Base-by-base conservation (phyloP, 768 basidiomycete genomes). In the Collybia sordida region DNA sequence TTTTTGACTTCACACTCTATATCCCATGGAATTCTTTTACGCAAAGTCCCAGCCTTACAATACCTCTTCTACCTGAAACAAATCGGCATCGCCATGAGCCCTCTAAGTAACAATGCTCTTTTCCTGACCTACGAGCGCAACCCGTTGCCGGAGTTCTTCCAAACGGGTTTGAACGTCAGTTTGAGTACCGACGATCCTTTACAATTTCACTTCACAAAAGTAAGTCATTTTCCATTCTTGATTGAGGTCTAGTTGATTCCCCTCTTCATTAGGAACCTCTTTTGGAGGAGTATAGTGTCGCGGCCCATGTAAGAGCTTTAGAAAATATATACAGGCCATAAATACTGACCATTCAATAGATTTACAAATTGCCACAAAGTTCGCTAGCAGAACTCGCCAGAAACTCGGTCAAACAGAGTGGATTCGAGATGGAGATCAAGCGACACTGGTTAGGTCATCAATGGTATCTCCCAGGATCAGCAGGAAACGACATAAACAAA, bases 171-270 rank as follows among this genome's bases (percentile, higher is more conserved):
- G 57, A 98, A 98, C 65, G 93, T 98, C 55, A 94, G 92, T 65
- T 70, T 98, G 68, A 96, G 94, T 56, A 98, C 96, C 1, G 96
- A 98, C 67, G 93, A 94, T 64, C 93, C 92, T 3, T 72, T 95
- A 34, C 96, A 98, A 70, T 97, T 99, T 73, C 96, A 98, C 71
- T 97, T 98, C 70, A 98, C 97, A 24, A 97, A 97, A 78, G 94
- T 87, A 44, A 27, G 78, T 51, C 24, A 12, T 42, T 36, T 6
- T 9, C 47, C 38, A 28, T 5, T 12, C 14, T 25, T 18, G 19
- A 15, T 41, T 18, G 28, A 28, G 22, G n/a, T n/a, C 8, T 1
- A 37, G 14, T 37, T 45, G 4, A 31, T 15, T 34, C 45, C 34
- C 25, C 23, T 47, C 45, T 7, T 42, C 25, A 45, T 4, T 59